phyloP scores from a whole-genome alignment of 306 rosid species.

The Argentina anserina region DNA sequence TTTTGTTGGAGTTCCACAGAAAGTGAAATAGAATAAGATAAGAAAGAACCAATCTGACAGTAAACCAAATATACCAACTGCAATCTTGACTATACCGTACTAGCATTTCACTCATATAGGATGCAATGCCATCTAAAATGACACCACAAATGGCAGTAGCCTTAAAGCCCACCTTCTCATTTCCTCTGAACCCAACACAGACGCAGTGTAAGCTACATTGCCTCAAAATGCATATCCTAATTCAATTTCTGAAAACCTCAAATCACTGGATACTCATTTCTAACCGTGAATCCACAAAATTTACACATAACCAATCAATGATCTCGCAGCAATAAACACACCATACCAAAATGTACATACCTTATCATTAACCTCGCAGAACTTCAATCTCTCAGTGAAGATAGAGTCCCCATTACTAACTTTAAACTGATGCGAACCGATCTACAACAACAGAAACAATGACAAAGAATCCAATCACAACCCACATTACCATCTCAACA shows the following conservation, averaged over 20 bases:
- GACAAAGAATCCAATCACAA: constrained; percentile 1
- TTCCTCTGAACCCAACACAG: background rate
- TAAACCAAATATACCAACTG: background rate
- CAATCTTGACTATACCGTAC: background rate
- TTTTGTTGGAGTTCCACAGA: background rate
- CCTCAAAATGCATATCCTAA: background rate
- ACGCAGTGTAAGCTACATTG: background rate
- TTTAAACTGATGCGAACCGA: constrained; percentile 95
- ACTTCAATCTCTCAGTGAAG: constrained; percentile 82
- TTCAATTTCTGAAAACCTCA: background rate
- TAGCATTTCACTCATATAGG: background rate
- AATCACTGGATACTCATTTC: background rate
- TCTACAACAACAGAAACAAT: constrained; percentile 31
- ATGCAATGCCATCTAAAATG: background rate
- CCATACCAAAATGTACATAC: constrained; percentile 27
- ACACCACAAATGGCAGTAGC: background rate
- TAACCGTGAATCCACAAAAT: background rate
- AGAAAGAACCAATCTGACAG: background rate
- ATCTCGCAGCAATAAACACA: background rate
- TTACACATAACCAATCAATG: background rate
- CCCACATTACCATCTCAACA: background rate
- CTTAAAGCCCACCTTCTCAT: background rate
- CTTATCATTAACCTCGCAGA: constrained; percentile 90
- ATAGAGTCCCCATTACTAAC: constrained; percentile 80
- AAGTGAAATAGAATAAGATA: background rate